phyloP scores from a whole-genome alignment of 257 asterid species.

The Solanum chiquidenum region DNA sequence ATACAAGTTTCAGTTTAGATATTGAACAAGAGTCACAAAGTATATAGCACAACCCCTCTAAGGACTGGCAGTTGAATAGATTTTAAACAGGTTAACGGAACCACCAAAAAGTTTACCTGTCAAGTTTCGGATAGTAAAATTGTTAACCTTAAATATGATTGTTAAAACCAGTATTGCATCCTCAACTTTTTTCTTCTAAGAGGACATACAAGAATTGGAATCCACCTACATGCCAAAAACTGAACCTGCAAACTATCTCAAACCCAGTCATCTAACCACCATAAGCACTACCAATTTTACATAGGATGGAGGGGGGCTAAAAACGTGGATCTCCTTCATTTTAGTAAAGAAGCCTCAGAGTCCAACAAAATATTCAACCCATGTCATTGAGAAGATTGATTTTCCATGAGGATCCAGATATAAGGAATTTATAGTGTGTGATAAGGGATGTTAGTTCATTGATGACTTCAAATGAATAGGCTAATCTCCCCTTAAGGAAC shows the following conservation, averaged over 20 bases:
- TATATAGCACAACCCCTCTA: background rate
- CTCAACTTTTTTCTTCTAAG: background rate
- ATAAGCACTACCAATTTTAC: background rate
- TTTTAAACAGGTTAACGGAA: background rate
- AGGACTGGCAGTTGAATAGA: background rate
- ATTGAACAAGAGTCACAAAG: background rate
- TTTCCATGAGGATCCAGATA: background rate
- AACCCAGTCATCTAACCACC: background rate
- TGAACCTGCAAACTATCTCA: background rate
- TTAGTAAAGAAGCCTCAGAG: background rate
- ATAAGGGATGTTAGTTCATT: background rate
- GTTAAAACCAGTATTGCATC: background rate
- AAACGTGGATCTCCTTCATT: background rate
- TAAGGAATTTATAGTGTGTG: background rate
- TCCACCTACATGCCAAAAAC: background rate
- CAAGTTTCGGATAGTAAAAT: background rate
- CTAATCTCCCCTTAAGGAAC: background rate
- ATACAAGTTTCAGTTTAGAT: background rate
- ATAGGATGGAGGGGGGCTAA: background rate
- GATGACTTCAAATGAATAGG: background rate
- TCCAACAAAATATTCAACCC: background rate
- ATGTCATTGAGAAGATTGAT: background rate
- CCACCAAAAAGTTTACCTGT: background rate
- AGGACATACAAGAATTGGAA: background rate
- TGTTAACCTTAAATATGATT: background rate